phyloP scores from a whole-genome alignment of 2,329 filamentous ascomycete species.

The Ramularia collo-cygni region DNA sequence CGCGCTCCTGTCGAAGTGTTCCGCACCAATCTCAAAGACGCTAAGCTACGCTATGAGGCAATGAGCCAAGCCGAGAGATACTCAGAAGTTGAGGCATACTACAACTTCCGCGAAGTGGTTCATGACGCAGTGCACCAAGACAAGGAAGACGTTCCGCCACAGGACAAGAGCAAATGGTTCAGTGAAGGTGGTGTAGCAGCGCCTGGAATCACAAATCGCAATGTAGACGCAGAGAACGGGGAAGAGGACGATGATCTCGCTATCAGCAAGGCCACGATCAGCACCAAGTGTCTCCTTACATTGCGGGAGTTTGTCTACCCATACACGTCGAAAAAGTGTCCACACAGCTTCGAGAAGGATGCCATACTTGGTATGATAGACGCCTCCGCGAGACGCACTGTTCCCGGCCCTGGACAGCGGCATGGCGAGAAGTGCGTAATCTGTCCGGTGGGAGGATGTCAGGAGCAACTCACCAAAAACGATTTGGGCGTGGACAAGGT shows the following conservation, averaged over 20 bases:
- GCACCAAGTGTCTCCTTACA: conserved; percentile 64
- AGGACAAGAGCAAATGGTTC: conserved; percentile 51
- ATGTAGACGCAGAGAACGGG: conserved; percentile 32
- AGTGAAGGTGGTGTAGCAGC: conserved; percentile 41
- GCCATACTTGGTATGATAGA: conserved; percentile 53
- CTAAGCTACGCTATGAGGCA: conserved; percentile 39
- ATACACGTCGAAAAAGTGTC: conserved; percentile 59
- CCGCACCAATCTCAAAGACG: conserved; percentile 31
- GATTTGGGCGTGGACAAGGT: conserved; percentile 54
- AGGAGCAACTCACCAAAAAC: conserved; percentile 42
- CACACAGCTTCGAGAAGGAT: conserved; percentile 63
- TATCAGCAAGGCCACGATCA: conserved; percentile 56
- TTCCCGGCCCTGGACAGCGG: conserved; percentile 1
- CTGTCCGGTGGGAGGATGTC: conserved; percentile 62
- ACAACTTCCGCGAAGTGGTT: conserved; percentile 53
- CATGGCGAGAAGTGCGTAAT: conserved; percentile 35
- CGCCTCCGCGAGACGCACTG: conserved; percentile 14
- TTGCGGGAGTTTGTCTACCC: conserved; percentile 59
- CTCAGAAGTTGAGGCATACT: conserved; percentile 53
- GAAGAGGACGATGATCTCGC: conserved; percentile 63
- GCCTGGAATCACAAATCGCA: conserved; percentile 33
- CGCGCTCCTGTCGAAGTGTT: conserved; percentile 34
- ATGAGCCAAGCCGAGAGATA: conserved; percentile 42
- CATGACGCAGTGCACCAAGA: conserved; percentile 53
- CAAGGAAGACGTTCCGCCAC: conserved; percentile 48